A percentile compares a stretch with the other conserved stretches of the same genome.
phyloP scores from a whole-genome alignment of 2,329 filamentous ascomycete species.

The Fusarium sp. region DNA sequence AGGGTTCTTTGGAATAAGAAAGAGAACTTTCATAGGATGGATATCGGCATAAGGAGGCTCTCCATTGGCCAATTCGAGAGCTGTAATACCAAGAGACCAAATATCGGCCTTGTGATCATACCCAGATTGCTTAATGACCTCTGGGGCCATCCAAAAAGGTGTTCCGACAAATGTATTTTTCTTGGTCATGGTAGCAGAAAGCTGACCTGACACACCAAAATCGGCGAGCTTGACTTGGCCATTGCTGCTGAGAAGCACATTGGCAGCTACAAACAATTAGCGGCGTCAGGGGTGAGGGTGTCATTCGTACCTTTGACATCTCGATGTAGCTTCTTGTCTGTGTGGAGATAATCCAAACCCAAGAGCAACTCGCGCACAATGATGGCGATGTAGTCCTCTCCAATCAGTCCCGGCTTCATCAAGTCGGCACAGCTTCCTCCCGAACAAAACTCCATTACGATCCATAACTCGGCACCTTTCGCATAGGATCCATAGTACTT shows the following conservation, averaged over 20 bases:
- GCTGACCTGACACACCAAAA: conserved; percentile 95
- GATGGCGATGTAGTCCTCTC: conserved; percentile 96
- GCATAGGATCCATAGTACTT: conserved; percentile 98
- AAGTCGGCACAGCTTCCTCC: conserved; percentile 96
- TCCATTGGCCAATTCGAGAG: conserved; percentile 88
- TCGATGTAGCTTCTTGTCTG: conserved; percentile 93
- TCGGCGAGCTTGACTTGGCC: conserved; percentile 97
- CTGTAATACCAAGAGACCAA: conserved; percentile 95
- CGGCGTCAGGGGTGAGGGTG: not conserved
- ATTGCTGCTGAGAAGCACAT: conserved; percentile 86
- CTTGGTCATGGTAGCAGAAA: conserved; percentile 98
- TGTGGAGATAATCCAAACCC: conserved; percentile 91
- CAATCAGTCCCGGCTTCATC: conserved; percentile 91
- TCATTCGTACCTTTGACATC: conserved; percentile 84
- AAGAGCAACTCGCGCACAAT: conserved; percentile 90
- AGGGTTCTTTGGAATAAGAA: conserved; percentile 94
- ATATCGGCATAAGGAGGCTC: conserved; percentile 96
- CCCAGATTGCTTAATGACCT: conserved; percentile 97
- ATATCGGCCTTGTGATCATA: conserved; percentile 99
- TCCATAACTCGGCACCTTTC: conserved; percentile 97
- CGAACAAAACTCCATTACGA: conserved; percentile 99
- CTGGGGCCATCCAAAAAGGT: conserved; percentile 99
- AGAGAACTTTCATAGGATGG: conserved; percentile 97
- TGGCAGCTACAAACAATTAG: conserved; percentile 72
- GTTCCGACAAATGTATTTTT: conserved; percentile 99